These are phyloP conservation scores for Kluyveromyces aestuarii DNA, from an alignment of 805 yeast genomes.

Conservation along the genomic window DNA sequence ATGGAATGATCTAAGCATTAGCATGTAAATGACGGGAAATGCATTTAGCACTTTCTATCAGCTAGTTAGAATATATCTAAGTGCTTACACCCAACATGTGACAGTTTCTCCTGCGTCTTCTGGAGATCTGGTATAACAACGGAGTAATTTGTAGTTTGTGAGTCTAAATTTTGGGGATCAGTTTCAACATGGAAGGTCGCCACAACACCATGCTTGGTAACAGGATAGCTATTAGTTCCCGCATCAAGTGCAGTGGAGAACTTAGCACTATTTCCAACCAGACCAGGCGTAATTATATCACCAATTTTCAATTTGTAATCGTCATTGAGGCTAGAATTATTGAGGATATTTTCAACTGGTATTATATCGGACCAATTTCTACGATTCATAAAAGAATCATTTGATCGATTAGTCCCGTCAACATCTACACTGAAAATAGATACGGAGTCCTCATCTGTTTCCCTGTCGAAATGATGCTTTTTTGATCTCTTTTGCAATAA, in stretches of 20 bases:
- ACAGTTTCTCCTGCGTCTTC: slow-evolving; percentile 18
- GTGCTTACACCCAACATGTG: slow-evolving; percentile 25
- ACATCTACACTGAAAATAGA: slow-evolving; percentile 57
- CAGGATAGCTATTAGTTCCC: slow-evolving; percentile 39
- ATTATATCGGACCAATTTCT: slow-evolving; percentile 70
- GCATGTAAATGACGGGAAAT: too few relatives aligned
- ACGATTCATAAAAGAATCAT: slow-evolving; percentile 42
- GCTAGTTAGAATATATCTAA: slow-evolving; percentile 3
- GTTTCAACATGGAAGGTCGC: slow-evolving; percentile 69
- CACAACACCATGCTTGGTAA: slow-evolving; percentile 47
- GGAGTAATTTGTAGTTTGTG: slow-evolving; percentile 57
- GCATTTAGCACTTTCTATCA: neutral
- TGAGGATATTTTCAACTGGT: slow-evolving; percentile 35
- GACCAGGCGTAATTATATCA: slow-evolving; percentile 19
- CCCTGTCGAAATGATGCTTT: slow-evolving; percentile 54
- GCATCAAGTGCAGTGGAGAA: slow-evolving; percentile 28
- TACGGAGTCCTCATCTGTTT: slow-evolving; percentile 75
- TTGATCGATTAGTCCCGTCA: slow-evolving; percentile 41
- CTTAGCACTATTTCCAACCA: slow-evolving; percentile 32
- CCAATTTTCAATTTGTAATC: slow-evolving; percentile 8
- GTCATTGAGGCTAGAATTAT: slow-evolving; percentile 11
- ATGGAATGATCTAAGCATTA: too few relatives aligned
- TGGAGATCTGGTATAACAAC: slow-evolving; percentile 56
- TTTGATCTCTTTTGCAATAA: slow-evolving; percentile 60
- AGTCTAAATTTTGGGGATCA: slow-evolving; percentile 38